Percentiles rank a stretch among this genome's conserved stretches.
These are phyloP conservation scores for Hyphopichia fennica DNA, from an alignment of 1,139 yeast genomes.

Conservation along the genomic window DNA sequence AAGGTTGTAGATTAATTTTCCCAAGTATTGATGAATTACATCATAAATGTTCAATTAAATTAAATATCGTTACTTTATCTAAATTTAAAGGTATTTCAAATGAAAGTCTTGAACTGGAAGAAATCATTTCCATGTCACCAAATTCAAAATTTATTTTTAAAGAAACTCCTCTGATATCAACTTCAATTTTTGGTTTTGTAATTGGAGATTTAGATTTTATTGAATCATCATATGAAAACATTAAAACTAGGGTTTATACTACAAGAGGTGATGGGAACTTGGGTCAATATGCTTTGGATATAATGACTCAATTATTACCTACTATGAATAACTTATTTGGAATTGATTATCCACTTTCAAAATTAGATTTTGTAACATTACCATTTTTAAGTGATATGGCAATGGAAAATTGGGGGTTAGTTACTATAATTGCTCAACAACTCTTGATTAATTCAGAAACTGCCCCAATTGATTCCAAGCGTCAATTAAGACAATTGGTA, in stretches of 20 bases:
- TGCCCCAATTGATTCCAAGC: slow-evolving; percentile 13
- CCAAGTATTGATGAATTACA: slow-evolving; percentile 67
- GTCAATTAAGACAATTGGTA: slow-evolving; percentile 50
- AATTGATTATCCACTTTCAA: slow-evolving; percentile 52
- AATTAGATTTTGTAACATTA: slow-evolving; percentile 63
- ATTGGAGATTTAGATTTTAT: slow-evolving; percentile 62
- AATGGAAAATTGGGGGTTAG: slow-evolving; percentile 76
- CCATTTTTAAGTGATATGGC: slow-evolving; percentile 77
- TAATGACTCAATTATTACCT: slow-evolving; percentile 49
- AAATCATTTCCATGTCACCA: slow-evolving; percentile 18
- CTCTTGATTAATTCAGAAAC: slow-evolving; percentile 37
- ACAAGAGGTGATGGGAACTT: slow-evolving; percentile 51
- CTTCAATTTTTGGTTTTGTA: slow-evolving; percentile 65
- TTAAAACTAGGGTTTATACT: slow-evolving; percentile 44
- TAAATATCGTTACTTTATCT: slow-evolving; percentile 46
- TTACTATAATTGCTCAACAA: slow-evolving; percentile 56
- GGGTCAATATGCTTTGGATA: slow-evolving; percentile 46
- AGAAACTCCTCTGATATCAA: slow-evolving; percentile 56
- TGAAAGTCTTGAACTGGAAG: slow-evolving; percentile 30
- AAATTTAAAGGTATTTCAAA: slow-evolving; percentile 53
- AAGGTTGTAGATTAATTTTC: slow-evolving; percentile 57
- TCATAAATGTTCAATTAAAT: slow-evolving; percentile 50
- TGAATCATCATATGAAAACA: slow-evolving; percentile 32
- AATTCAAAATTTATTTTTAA: slow-evolving; percentile 40
- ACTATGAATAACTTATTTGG: slow-evolving; percentile 42